Base-by-base conservation (phyloP, 805 yeast genomes). In the Kuraishia molischiana region DNA sequence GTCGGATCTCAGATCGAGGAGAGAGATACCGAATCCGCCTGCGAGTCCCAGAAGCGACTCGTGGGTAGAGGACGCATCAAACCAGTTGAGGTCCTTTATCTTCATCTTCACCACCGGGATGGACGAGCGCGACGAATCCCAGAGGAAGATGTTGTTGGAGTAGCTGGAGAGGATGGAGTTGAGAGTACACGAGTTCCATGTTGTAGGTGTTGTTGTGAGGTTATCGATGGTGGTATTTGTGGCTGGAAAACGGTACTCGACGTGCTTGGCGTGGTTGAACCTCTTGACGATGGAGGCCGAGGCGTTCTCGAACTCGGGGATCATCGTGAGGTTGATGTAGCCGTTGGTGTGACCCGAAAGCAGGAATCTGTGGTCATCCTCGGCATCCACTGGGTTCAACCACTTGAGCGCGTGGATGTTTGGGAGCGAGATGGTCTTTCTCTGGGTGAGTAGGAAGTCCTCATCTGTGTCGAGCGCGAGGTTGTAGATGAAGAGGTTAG, bases 341-440 rank as follows among this genome's bases (percentile, higher is more conserved):
- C 96, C 96, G 41, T 75, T 73, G 37, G 69, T 71, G 53, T 86
- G 92, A 9, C 95, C 95, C 0, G 94, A 69, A n/a, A 77, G 51
- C 33, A 81, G 51, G 28, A 64, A 58, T 21, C 64, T 61, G 26
- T 64, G 56, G 24, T 53, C 51, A 15, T 44, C 45, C 18, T 53
- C 54, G 29, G 59, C 53, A 3, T 68, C 44, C 6, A 48, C 47
- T 35, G 46, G 47, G 38, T 54, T 68, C 11, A 73, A 59, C 79
- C 83, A 77, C 43, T 69, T 62, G 53, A 74, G 51, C 2, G 72
- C 60, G 40, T 71, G 63, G 20, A 77, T 72, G 44, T 70, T 66
- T 2, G 84, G 79, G 22, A 77, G 53, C 0, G 77, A 47, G 35
- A 77, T 74, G n/a, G 81, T 74, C 44, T 70, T 69, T 40, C 72